Evolutionary conservation across 192 early-diverging fungal genomes (phyloP).

Genomic region (Mortierella hygrophila): DNA sequence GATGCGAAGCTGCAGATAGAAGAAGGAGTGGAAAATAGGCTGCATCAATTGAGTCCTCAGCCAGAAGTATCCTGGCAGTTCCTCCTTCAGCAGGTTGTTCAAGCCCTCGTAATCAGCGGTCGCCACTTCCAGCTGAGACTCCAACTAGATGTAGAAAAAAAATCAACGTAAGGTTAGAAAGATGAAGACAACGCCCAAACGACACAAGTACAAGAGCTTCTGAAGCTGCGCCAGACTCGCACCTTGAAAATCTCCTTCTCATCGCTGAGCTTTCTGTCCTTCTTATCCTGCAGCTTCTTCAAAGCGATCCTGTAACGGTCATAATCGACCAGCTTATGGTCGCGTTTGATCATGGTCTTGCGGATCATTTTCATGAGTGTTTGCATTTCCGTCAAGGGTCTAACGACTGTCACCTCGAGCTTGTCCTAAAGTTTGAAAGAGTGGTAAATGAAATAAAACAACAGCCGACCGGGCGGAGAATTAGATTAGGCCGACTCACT

Average conservation of each 20-base stretch:
- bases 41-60: conserved; percentile 85
- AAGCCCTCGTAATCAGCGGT: conserved; percentile 87
- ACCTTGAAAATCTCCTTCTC: conserved; percentile 78
- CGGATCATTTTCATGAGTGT: conserved; percentile 81
- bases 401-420: conserved; percentile 83
- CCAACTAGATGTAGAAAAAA: conserved; percentile 54
- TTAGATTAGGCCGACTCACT: neutral
- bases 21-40: conserved; percentile 88
- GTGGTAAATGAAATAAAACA: conserved; percentile 7
- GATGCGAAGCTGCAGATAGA: conserved; percentile 84
- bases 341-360: conserved; percentile 89
- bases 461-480: conserved; percentile 5
- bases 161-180: neutral
- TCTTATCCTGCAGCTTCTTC: conserved; percentile 82
- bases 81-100: conserved; percentile 84
- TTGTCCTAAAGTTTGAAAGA: conserved; percentile 57
- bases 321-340: conserved; percentile 94
- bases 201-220: neutral
- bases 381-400: conserved; percentile 81
- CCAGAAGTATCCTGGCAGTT: conserved; percentile 85
- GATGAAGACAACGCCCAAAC: neutral
- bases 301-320: conserved; percentile 83
- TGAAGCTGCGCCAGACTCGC: neutral
- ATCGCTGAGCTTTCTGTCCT: conserved; percentile 70
- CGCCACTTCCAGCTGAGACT: conserved; percentile 82